Conservation (phyloP, 2,329 filamentous ascomycete genomes). For the Mycogone perniciosa region DNA sequence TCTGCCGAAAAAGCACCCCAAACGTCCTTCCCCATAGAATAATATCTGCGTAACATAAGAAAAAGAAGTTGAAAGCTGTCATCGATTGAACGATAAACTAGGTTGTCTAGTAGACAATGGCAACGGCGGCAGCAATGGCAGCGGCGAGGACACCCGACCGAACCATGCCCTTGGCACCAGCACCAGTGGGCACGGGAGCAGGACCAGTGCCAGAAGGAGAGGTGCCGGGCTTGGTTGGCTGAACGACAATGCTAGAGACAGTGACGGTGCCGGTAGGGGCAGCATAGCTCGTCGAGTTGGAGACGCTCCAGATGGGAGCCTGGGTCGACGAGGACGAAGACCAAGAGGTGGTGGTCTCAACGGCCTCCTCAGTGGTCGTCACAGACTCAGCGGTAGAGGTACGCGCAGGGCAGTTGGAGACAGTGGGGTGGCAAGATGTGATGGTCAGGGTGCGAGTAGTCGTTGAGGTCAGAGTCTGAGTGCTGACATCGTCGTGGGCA, state of each 20-base stretch:
- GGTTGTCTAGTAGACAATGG: constrained; percentile 29
- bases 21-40: constrained; percentile 25
- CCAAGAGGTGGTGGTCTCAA: constrained; percentile 23
- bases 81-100: not conserved
- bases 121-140: constrained; percentile 34
- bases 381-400: constrained; percentile 16
- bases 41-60: constrained; percentile 16
- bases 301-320: constrained; percentile 23
- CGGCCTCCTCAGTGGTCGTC: constrained; percentile 13
- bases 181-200: constrained; percentile 20
- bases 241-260: constrained; percentile 11
- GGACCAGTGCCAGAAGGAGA: constrained; percentile 12
- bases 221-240: constrained; percentile 15
- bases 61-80: constrained; percentile 1
- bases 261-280: constrained; percentile 20
- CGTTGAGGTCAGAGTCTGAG: constrained; percentile 39
- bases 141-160: constrained; percentile 36
- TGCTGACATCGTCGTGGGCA: constrained; percentile 24
- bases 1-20: constrained; percentile 16
- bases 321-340: constrained; percentile 14
- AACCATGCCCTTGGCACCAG: constrained; percentile 31
- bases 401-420: constrained; percentile 37
- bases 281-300: constrained; percentile 27
- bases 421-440: constrained; percentile 40
- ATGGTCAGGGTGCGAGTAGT: constrained; percentile 39